Conservation (phyloP, 768 basidiomycete species). For the Boletus sp. region DNA sequence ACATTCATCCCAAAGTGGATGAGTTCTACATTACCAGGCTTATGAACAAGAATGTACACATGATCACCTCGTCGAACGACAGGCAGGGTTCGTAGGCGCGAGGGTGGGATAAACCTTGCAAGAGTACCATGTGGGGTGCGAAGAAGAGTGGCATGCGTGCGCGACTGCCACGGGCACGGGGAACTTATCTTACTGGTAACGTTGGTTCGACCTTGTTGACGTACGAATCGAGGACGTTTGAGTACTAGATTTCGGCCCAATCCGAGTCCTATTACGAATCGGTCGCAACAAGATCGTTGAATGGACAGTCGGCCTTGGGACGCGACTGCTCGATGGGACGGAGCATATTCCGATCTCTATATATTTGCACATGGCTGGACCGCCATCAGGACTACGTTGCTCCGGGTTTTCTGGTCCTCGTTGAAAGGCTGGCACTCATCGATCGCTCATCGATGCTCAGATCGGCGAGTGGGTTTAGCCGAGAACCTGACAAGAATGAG, state of each 20-base stretch:
- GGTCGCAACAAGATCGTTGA: background rate
- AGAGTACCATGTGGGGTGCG: too few species aligned
- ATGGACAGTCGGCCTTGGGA: constrained; percentile 7
- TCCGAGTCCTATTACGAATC: background rate
- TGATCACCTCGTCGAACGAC: too few species aligned
- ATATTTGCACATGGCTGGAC: too few species aligned
- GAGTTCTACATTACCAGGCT: too few species aligned
- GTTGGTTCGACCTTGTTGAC: background rate
- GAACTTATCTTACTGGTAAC: background rate
- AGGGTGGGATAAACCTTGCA: too few species aligned
- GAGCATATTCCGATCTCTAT: background rate
- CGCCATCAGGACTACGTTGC: background rate
- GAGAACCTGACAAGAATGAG: background rate
- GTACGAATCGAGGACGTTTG: too few species aligned
- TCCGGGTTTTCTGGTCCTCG: background rate
- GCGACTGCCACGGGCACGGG: background rate
- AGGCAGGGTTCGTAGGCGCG: too few species aligned
- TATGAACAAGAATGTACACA: too few species aligned
- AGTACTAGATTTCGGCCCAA: too few species aligned
- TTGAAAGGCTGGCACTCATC: background rate
- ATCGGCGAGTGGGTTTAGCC: too few species aligned
- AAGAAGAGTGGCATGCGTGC: background rate
- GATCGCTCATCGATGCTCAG: too few species aligned
- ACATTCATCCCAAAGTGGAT: too few species aligned
- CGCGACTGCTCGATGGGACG: background rate